Evolutionary conservation across 1,139 yeast species (phyloP), one percentile per base, ranked within the genome.

Genomic region (Suhomyces bokatorum): DNA sequence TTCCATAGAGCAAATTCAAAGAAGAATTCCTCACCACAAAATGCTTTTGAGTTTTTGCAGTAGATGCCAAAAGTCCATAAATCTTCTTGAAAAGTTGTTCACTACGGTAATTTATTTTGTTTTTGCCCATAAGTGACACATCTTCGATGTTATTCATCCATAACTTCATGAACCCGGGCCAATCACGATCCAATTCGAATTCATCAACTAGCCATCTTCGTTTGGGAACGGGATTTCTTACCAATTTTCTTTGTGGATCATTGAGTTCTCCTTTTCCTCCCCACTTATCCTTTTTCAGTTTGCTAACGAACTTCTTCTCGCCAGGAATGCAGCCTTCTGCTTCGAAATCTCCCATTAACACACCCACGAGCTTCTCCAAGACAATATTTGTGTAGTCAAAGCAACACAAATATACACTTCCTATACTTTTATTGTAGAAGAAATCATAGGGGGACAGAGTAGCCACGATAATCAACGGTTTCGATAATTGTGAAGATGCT

Each of bases 361-460:
- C 75, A 3, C 71, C 69, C 1, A 77, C 83, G 26, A 80, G 56
- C 43, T 80, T 72, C 29, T 72, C 70, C 35, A 82, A 62, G 1
- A 78, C 83, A 51, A 71, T 72, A 29, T 68, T 64, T 0, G 87
- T 80, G 55, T 80, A 81, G 57, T 82, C 88, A 57, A 78, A 82
- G 44, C 83, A 75, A 55, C 87, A 82, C 46, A 83, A 58, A 57
- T 81, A 82, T 0, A 84, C 78, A 44, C 83, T 77, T 2, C 81
- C 82, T 26, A 81, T 72, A 40, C 73, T 70, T 40, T 76, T 72
- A 51, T 78, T 79, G 50, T 80, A 77, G 39, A 80, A 77, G 57
- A 82, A 77, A 56, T 81, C 86, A 51, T 80, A 81, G 0, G 88
- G 87, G 4, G 85, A 78, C 52, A 81, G 78, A 0, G 84, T 81